These are phyloP conservation scores for Curvularia sp. DNA, from an alignment of 2,329 filamentous ascomycete species.

Conservation along the genomic window DNA sequence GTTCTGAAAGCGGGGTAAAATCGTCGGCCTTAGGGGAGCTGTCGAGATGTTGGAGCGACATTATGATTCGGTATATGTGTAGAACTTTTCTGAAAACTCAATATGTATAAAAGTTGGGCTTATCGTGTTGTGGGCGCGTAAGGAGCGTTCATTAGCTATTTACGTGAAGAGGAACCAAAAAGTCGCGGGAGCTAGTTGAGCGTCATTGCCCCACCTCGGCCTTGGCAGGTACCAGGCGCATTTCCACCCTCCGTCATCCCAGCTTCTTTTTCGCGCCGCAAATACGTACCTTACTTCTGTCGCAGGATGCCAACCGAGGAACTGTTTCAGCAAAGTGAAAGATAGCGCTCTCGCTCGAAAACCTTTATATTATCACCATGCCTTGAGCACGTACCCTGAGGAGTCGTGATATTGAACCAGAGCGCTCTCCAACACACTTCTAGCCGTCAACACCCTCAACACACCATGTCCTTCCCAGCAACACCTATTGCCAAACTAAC, in stretches of 20 bases:
- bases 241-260: background rate
- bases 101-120: background rate
- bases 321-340: too few relatives aligned
- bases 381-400: constrained; percentile 22
- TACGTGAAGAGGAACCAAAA: constrained; percentile 22
- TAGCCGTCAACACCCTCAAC: background rate
- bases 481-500: constrained; percentile 50
- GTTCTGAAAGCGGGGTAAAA: constrained; percentile 71
- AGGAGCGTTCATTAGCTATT: constrained; percentile 6
- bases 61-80: constrained; percentile 16
- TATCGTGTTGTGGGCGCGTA: background rate
- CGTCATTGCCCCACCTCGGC: constrained; percentile 22
- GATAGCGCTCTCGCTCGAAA: background rate
- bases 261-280: background rate
- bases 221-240: constrained; percentile 22
- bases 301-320: background rate
- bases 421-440: background rate
- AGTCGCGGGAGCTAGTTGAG: constrained; percentile 25
- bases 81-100: background rate
- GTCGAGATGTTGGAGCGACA: constrained; percentile 60
- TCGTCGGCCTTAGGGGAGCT: constrained; percentile 63
- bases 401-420: constrained; percentile 12
- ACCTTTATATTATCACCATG: constrained; percentile 18
- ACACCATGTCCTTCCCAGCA: constrained; percentile 52
- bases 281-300: background rate